phyloP scores from a whole-genome alignment of 1,284 basidiomycete genomes.

The Austroboletus novae-zelandiae region DNA sequence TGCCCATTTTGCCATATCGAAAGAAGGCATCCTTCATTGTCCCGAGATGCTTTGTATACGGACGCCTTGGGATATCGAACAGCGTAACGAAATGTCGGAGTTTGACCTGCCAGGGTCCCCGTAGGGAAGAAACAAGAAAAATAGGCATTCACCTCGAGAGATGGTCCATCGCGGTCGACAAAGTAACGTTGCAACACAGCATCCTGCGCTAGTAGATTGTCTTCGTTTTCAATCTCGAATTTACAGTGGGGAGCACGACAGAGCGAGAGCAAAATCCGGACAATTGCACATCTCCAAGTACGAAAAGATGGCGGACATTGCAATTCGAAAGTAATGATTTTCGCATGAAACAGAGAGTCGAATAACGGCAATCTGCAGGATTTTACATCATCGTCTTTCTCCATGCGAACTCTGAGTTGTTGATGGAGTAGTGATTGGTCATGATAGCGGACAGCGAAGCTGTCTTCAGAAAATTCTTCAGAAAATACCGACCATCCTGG shows the following conservation, averaged over 20 bases:
- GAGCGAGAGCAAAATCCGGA: constrained; percentile 5
- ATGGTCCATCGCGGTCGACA: too few relatives aligned
- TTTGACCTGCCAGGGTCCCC: too few relatives aligned
- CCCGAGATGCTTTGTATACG: too few relatives aligned
- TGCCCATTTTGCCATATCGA: too few relatives aligned
- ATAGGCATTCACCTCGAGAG: too few relatives aligned
- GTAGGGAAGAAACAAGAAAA: too few relatives aligned
- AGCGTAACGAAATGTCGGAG: too few relatives aligned
- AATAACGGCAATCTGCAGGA: background rate
- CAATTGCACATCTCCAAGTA: constrained; percentile 1
- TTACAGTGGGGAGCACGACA: background rate
- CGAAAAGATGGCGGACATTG: constrained; percentile 2
- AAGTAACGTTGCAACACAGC: constrained; percentile 1
- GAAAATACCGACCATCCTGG: background rate
- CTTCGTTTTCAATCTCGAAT: background rate
- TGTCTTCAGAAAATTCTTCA: background rate
- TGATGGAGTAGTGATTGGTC: background rate
- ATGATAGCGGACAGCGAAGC: constrained; percentile 7
- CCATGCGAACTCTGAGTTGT: background rate
- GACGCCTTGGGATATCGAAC: too few relatives aligned
- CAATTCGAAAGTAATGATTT: constrained; percentile 5
- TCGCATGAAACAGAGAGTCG: background rate
- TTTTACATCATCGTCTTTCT: background rate
- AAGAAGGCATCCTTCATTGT: background rate
- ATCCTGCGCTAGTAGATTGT: background rate